These are phyloP conservation scores for Combretum micranthum DNA, from an alignment of 345 rosid species.

Conservation along the genomic window DNA sequence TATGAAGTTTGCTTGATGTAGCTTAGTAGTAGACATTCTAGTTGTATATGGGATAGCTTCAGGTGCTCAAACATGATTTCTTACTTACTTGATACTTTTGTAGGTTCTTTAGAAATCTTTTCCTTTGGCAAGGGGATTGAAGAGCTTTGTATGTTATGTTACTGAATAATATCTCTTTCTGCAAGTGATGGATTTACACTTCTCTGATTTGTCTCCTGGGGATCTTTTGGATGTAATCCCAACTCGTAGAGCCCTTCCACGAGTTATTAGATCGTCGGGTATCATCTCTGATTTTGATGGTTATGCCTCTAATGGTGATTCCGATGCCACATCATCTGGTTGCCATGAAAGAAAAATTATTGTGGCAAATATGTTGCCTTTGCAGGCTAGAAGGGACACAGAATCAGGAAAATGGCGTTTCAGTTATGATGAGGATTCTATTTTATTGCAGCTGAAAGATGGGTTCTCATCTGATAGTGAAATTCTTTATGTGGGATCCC, in stretches of 20 bases:
- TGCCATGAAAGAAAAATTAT: conserved; percentile 43
- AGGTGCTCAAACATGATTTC: too few relatives aligned
- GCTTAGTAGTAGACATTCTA: too few relatives aligned
- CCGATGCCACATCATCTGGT: conserved; percentile 42
- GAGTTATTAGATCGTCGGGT: conserved; percentile 70
- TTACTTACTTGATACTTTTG: too few relatives aligned
- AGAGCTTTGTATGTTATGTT: conserved; percentile 3
- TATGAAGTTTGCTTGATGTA: too few relatives aligned
- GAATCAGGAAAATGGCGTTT: conserved; percentile 54
- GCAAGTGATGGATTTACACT: conserved; percentile 44
- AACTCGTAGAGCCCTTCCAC: conserved; percentile 56
- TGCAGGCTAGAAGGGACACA: conserved; percentile 35
- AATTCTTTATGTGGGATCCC: conserved; percentile 62
- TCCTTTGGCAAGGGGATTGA: conserved; percentile 9
- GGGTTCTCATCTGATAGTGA: conserved; percentile 57
- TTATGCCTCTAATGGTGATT: conserved; percentile 37
- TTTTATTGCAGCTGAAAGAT: conserved; percentile 50
- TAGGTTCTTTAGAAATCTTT: too few relatives aligned
- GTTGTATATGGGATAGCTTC: too few relatives aligned
- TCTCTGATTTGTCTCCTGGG: conserved; percentile 56
- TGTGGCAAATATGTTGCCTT: conserved; percentile 52
- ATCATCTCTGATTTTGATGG: conserved; percentile 56
- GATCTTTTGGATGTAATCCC: conserved; percentile 51
- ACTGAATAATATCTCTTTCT: background rate
- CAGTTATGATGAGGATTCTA: conserved; percentile 52